Evolutionary conservation across 129 eudicot species (phyloP).

Genomic region (Tagetes patula): DNA sequence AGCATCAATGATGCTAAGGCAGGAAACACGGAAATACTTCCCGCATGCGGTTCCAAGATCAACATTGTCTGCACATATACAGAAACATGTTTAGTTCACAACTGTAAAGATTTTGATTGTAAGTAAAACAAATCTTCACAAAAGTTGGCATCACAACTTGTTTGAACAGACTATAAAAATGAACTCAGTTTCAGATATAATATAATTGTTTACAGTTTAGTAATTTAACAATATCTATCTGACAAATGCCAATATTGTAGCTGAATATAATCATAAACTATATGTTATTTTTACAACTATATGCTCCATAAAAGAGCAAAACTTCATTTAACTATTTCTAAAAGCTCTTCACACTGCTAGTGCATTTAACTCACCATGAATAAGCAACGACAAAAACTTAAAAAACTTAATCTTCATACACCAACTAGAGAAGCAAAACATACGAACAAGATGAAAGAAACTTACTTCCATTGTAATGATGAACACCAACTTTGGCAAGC

Average conservation of each 20-base stretch:
- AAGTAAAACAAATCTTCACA: not conserved
- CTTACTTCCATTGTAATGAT: conserved; percentile 23
- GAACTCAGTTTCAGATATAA: no score
- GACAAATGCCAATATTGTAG: no score
- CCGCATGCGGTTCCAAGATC: conserved; percentile 18
- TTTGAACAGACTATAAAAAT: no score
- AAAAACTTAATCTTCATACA: not conserved
- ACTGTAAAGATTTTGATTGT: not conserved
- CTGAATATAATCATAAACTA: not conserved
- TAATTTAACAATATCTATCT: no score
- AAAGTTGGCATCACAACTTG: no score
- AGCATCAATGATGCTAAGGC: conserved; percentile 19
- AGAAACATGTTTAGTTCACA: not conserved
- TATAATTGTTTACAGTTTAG: no score
- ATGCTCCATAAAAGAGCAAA: not conserved
- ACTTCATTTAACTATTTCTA: not conserved
- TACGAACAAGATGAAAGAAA: not conserved
- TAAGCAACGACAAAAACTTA: not conserved
- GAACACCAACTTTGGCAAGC: conserved; percentile 41
- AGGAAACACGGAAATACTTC: conserved; percentile 13
- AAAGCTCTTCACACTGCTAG: not conserved
- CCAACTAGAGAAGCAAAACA: not conserved
- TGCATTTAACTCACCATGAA: not conserved
- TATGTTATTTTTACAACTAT: not conserved
- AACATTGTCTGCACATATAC: conserved; percentile 4